These are phyloP conservation scores for Debaryomyces sp. DNA, from an alignment of 1,139 yeast genomes.

Conservation along the genomic window DNA sequence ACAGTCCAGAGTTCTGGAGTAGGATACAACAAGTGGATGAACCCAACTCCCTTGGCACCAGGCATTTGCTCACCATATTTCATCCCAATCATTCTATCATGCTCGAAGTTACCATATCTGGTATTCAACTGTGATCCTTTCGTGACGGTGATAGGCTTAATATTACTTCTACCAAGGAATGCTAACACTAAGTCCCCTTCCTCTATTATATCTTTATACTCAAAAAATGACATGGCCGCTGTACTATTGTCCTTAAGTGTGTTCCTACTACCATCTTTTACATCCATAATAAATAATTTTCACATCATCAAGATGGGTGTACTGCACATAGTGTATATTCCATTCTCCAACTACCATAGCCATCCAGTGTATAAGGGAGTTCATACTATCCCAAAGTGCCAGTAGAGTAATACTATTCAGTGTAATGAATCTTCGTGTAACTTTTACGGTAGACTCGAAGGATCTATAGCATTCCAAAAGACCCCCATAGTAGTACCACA, in stretches of 20 bases:
- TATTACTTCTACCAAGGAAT: constrained; percentile 77
- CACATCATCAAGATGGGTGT: constrained; percentile 2
- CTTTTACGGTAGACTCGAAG: too few relatives aligned
- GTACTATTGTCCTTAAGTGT: neutral
- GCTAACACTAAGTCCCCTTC: constrained; percentile 88
- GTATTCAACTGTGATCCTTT: constrained; percentile 71
- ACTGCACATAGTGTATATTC: neutral
- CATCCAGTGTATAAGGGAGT: neutral
- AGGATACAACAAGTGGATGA: constrained; percentile 85
- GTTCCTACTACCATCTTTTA: neutral
- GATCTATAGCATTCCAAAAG: too few relatives aligned
- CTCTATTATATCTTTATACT: constrained; percentile 60
- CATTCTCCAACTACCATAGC: neutral
- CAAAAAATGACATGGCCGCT: constrained; percentile 45
- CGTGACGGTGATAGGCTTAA: constrained; percentile 72
- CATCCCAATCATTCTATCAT: constrained; percentile 77
- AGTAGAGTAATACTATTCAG: neutral
- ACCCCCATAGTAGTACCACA: too few relatives aligned
- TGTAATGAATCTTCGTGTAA: too few relatives aligned
- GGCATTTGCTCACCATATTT: constrained; percentile 86
- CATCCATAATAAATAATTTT: neutral
- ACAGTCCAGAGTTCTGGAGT: constrained; percentile 96
- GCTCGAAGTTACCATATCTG: constrained; percentile 86
- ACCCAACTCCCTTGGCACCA: constrained; percentile 79
- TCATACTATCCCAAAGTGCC: neutral